Conservation (phyloP, 176 grass and related monocot genomes). For the Eragrostis nindensis region DNA sequence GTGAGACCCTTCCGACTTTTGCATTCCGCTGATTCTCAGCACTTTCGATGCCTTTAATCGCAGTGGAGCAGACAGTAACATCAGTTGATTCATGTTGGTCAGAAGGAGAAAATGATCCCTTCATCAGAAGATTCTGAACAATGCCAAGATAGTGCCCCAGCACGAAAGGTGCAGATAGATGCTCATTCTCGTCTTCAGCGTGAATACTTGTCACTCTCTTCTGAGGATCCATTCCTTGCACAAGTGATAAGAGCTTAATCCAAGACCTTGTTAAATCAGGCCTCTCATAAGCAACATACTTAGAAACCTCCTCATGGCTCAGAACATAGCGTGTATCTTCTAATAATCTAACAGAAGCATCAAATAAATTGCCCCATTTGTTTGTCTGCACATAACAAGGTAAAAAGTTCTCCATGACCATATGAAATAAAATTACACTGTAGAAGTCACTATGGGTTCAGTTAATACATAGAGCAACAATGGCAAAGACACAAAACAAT, state of each 20-base stretch:
- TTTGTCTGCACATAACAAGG: constrained; percentile 68
- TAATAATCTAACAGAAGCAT: constrained; percentile 76
- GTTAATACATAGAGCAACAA: not conserved
- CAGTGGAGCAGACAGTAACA: constrained; percentile 65
- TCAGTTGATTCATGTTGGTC: constrained; percentile 72
- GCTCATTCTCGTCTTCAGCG: constrained; percentile 91
- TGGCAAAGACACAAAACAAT: not conserved
- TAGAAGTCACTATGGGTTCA: not conserved
- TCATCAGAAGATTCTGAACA: constrained; percentile 79
- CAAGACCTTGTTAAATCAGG: constrained; percentile 85
- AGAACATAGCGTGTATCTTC: constrained; percentile 85
- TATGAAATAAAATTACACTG: constrained; percentile 27
- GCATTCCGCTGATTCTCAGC: constrained; percentile 74
- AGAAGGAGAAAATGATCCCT: constrained; percentile 71
- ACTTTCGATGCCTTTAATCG: constrained; percentile 55
- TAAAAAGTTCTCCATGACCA: not conserved
- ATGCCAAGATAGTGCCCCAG: constrained; percentile 75
- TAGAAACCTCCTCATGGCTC: constrained; percentile 78
- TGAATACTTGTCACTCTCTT: constrained; percentile 81
- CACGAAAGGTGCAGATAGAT: constrained; percentile 71
- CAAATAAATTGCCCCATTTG: constrained; percentile 78
- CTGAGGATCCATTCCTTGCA: constrained; percentile 94
- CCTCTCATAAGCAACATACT: constrained; percentile 75
- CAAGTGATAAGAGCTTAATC: constrained; percentile 80
- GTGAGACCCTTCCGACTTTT: constrained; percentile 89